phyloP scores from a whole-genome alignment of 2,329 filamentous ascomycete genomes.

The Zymoseptoria tritici region DNA sequence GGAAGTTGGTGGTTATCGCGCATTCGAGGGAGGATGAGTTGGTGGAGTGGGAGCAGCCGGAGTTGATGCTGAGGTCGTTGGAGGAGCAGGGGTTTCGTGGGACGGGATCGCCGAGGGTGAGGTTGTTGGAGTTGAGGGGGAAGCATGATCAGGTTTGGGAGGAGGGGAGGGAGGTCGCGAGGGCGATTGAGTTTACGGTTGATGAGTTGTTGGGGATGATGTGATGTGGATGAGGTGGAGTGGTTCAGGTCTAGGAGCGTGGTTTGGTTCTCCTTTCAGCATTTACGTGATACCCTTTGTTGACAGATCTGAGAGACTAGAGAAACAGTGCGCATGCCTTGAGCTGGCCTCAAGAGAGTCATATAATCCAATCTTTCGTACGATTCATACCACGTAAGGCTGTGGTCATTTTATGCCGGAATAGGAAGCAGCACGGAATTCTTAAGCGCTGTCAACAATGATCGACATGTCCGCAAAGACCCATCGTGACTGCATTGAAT shows the following conservation, averaged over 20 bases:
- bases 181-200: slow-evolving; percentile 26
- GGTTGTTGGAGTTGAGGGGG: slow-evolving; percentile 45
- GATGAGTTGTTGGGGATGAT: slow-evolving; percentile 12
- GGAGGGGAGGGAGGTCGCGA: slow-evolving; percentile 51
- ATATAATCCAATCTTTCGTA: too few species aligned
- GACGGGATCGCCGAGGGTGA: slow-evolving; percentile 27
- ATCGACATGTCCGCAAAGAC: background rate
- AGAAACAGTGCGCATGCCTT: background rate
- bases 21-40: slow-evolving; percentile 44
- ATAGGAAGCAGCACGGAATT: background rate
- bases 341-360: background rate
- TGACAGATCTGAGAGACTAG: background rate
- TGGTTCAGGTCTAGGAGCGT: background rate
- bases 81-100: slow-evolving; percentile 35
- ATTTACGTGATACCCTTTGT: background rate
- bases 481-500: too few species aligned
- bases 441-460: background rate
- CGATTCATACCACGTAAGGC: background rate
- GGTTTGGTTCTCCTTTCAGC: background rate
- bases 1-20: slow-evolving; percentile 36
- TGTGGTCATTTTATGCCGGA: background rate
- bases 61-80: slow-evolving; percentile 48
- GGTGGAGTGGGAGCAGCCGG: slow-evolving; percentile 50
- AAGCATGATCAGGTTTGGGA: slow-evolving; percentile 59
- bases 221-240: background rate